Base-by-base conservation (phyloP, 805 yeast genomes). In the Grigorovia transvaalensis region DNA sequence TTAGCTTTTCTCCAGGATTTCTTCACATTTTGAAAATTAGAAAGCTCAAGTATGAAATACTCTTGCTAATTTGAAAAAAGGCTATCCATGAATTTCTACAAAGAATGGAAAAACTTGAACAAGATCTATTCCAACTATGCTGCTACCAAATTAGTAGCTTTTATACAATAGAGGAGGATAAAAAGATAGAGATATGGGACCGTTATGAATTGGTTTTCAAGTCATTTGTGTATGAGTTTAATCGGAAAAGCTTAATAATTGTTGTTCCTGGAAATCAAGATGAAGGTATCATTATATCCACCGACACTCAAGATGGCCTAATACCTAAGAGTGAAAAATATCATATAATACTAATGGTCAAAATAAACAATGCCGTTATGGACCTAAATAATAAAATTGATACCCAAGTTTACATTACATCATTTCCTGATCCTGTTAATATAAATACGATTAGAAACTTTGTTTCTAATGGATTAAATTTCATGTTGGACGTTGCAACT, bases 381-480 rank as follows among this genome's bases (percentile, higher is more conserved):
- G 45, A 49, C 18, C 27, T 29, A 17, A 12, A 11, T 15, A 18
- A 27, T 18, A 19, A 19, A 13, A 20, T 46, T 5, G 40, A 65
- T 17, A 41, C 58, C 0, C 75, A 72, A 50, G 43, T 73, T 1
- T 71, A 68, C 29, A 62, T 65, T 0, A 51, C 71, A n/a, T 65
- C 66, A 48, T 52, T 73, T 7, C 74, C 76, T 0, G 63, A 56
- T 9, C 45, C 41, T 9, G 17, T 48, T 4, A 49, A 53, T 42
- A 75, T 76, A 52, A 84, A 82, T 47, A 71, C 74, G 29, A 60
- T 89, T n/a, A 73, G 81, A 57, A 70, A 80, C 0, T 66, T 90
- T 29, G 65, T 88, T 20, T 76, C 75, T 50, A 68, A 77, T 42
- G 95, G 89, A 1, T 71, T 88, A 20, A 73, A 80, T 0, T 87